These are phyloP conservation scores for Mucor piriformis DNA, from an alignment of 371 early-diverging fungal species.

Conservation along the genomic window DNA sequence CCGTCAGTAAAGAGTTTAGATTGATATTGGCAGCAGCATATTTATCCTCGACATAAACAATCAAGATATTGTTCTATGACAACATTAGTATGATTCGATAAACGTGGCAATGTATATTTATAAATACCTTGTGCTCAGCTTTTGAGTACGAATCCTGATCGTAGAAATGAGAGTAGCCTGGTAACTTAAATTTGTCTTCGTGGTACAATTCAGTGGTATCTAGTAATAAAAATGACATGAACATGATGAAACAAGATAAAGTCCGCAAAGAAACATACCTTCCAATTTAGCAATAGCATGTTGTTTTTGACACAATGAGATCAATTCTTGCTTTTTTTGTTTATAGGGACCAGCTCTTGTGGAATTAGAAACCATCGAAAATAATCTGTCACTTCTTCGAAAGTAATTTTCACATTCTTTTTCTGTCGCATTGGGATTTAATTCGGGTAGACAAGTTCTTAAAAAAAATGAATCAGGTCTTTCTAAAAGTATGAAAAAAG, in stretches of 20 bases:
- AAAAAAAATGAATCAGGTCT: slow-evolving; percentile 43
- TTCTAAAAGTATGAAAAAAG: slow-evolving; percentile 25
- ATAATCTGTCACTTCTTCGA: slow-evolving; percentile 29
- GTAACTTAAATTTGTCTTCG: slow-evolving; percentile 18
- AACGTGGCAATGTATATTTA: not conserved
- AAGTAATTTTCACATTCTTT: slow-evolving; percentile 29
- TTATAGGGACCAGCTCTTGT: not conserved
- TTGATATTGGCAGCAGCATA: slow-evolving; percentile 4
- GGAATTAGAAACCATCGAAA: slow-evolving; percentile 23
- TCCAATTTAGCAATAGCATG: slow-evolving; percentile 16
- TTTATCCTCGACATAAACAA: slow-evolving; percentile 48
- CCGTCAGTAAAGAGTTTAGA: slow-evolving; percentile 10
- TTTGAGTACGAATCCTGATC: slow-evolving; percentile 15
- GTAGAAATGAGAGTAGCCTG: slow-evolving; percentile 24
- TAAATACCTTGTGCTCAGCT: slow-evolving; percentile 16
- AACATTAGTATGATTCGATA: not conserved
- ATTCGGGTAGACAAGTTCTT: slow-evolving; percentile 28
- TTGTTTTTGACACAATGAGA: slow-evolving; percentile 25
- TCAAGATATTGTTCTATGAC: slow-evolving; percentile 46
- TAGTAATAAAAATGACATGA: slow-evolving; percentile 8
- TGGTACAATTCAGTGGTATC: slow-evolving; percentile 25
- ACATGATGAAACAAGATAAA: slow-evolving; percentile 8
- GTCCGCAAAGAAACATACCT: slow-evolving; percentile 11
- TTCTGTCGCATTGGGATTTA: slow-evolving; percentile 21
- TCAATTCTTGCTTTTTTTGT: slow-evolving; percentile 16